Conservation (phyloP, 352 stramenopile species). For the Phytophthora ohioensis region DNA sequence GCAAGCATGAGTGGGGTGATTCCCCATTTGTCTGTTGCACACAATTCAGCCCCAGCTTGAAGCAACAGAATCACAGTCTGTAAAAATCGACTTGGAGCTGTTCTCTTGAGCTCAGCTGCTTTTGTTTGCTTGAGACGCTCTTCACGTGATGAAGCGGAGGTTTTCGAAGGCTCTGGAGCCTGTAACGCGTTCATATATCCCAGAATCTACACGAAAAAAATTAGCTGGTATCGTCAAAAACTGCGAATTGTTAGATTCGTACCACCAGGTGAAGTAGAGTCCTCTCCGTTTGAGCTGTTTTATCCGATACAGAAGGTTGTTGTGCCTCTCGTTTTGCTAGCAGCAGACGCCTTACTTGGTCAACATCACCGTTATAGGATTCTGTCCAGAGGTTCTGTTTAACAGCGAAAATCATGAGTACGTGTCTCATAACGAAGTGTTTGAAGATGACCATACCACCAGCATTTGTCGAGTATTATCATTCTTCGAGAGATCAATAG, state of each 20-base stretch:
- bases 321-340: slow-evolving; percentile 6
- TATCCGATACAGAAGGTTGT: slow-evolving; percentile 32
- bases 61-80: slow-evolving; percentile 47
- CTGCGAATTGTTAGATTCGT: slow-evolving; percentile 1
- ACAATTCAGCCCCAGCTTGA: slow-evolving; percentile 38
- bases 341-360: slow-evolving; percentile 39
- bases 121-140: slow-evolving; percentile 18
- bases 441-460: slow-evolving; percentile 26
- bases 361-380: slow-evolving; percentile 45
- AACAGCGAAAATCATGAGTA: neutral
- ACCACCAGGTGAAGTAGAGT: slow-evolving; percentile 65
- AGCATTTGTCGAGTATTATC: slow-evolving; percentile 38
- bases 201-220: slow-evolving; percentile 32
- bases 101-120: slow-evolving; percentile 11
- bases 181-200: slow-evolving; percentile 44
- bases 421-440: neutral
- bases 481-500: slow-evolving; percentile 44
- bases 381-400: slow-evolving; percentile 53
- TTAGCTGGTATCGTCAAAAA: neutral
- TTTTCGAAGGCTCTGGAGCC: neutral
- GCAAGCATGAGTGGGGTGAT: slow-evolving; percentile 75
- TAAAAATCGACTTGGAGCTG: slow-evolving; percentile 39
- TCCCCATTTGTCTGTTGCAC: slow-evolving; percentile 58
- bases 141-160: neutral
- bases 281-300: slow-evolving; percentile 40